Conservation (phyloP, 257 asterid species). For the Leptodermis oblonga region DNA sequence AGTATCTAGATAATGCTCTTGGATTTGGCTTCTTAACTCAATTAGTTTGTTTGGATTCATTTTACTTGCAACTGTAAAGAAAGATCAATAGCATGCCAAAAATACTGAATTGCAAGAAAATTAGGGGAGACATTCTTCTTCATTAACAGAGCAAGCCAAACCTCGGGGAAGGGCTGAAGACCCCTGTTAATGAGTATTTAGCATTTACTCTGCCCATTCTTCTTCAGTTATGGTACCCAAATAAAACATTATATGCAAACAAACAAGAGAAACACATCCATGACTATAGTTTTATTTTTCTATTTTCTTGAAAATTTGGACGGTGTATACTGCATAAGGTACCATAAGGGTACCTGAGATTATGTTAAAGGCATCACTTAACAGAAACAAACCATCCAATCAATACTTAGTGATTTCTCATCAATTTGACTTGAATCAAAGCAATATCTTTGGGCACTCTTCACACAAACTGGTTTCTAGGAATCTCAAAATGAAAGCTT, state of each 20-base stretch:
- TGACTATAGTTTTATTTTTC: background rate
- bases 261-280: background rate
- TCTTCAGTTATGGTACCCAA: background rate
- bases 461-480: background rate
- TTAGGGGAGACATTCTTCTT: background rate
- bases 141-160: background rate
- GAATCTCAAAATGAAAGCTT: background rate
- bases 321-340: background rate
- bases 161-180: background rate
- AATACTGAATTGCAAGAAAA: background rate
- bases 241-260: background rate
- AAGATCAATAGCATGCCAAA: background rate
- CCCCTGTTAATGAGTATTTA: background rate
- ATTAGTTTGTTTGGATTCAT: background rate
- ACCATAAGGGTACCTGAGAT: background rate
- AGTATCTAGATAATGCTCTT: background rate
- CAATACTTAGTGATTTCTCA: background rate
- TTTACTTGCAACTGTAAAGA: background rate
- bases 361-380: background rate
- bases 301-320: background rate
- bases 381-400: background rate
- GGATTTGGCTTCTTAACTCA: background rate
- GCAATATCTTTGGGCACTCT: background rate
- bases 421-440: background rate
- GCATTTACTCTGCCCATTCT: background rate